Conservation (phyloP, 257 asterid genomes). For the Verbena officinalis region DNA sequence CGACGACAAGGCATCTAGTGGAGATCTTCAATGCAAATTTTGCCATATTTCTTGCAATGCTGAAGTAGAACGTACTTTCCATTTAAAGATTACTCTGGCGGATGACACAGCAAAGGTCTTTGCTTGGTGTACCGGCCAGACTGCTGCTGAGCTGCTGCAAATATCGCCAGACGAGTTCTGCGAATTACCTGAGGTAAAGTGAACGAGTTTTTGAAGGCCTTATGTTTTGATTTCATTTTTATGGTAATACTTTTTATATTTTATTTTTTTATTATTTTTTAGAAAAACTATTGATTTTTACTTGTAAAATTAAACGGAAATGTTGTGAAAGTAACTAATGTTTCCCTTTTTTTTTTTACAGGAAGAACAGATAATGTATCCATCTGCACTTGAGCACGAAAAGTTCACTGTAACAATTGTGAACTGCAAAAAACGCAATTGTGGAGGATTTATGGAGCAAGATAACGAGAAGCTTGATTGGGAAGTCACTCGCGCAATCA, state of each 20-base stretch:
- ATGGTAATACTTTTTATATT: no score
- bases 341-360: constrained; percentile 31
- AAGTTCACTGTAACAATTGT: constrained; percentile 64
- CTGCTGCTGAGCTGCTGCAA: constrained; percentile 90
- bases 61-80: constrained; percentile 64
- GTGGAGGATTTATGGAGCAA: constrained; percentile 27
- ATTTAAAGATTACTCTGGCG: constrained; percentile 61
- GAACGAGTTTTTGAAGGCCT: no score
- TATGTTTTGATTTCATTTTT: no score
- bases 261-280: no score
- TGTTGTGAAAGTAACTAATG: background rate
- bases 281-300: no score
- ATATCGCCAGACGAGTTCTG: constrained; percentile 79
- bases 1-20: constrained; percentile 37
- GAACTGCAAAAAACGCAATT: constrained; percentile 45
- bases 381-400: constrained; percentile 74
- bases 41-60: constrained; percentile 54
- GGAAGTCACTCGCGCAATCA: constrained; percentile 84
- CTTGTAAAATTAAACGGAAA: no score
- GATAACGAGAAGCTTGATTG: constrained; percentile 44
- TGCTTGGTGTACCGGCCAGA: constrained; percentile 86
- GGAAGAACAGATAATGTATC: constrained; percentile 94
- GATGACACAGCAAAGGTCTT: constrained; percentile 70
- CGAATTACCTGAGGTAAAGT: constrained; percentile 75
- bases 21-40: constrained; percentile 64